phyloP scores from a whole-genome alignment of 805 yeast genomes.

The Pichia kluyveri region DNA sequence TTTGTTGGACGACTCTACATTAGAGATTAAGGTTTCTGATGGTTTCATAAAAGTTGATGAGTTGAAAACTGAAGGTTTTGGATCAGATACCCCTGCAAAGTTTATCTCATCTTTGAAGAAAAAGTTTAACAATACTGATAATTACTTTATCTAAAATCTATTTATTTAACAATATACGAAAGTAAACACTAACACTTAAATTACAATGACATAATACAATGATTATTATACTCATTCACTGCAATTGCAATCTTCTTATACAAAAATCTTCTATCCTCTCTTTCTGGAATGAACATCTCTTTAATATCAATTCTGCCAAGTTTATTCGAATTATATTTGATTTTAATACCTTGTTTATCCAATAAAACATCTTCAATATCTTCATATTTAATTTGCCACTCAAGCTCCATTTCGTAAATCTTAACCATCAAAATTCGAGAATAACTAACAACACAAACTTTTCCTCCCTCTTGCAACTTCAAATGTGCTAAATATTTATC shows the following conservation, averaged over 20 bases:
- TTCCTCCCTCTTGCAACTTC: constrained; percentile 71
- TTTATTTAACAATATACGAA: not conserved
- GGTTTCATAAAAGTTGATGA: constrained; percentile 29
- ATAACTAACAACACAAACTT: constrained; percentile 68
- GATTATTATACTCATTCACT: constrained; percentile 68
- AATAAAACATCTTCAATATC: constrained; percentile 61
- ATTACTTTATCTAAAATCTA: not conserved
- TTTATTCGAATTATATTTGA: constrained; percentile 36
- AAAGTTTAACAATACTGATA: constrained; percentile 31
- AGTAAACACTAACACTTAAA: not conserved
- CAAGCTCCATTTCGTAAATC: constrained; percentile 46
- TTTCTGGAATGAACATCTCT: constrained; percentile 75
- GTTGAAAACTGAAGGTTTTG: constrained; percentile 49
- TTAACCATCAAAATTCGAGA: constrained; percentile 60
- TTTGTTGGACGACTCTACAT: not conserved
- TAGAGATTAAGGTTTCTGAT: constrained; percentile 29
- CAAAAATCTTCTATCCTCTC: constrained; percentile 50
- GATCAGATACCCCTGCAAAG: constrained; percentile 33
- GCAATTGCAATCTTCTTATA: constrained; percentile 72
- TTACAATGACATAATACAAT: constrained; percentile 22
- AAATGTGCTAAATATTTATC: constrained; percentile 84
- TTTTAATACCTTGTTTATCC: constrained; percentile 71
- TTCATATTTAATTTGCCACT: constrained; percentile 66
- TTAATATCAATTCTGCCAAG: constrained; percentile 27
- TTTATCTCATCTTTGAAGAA: constrained; percentile 39